Conservation (phyloP, 768 basidiomycete species). For the Trametes cingulata region DNA sequence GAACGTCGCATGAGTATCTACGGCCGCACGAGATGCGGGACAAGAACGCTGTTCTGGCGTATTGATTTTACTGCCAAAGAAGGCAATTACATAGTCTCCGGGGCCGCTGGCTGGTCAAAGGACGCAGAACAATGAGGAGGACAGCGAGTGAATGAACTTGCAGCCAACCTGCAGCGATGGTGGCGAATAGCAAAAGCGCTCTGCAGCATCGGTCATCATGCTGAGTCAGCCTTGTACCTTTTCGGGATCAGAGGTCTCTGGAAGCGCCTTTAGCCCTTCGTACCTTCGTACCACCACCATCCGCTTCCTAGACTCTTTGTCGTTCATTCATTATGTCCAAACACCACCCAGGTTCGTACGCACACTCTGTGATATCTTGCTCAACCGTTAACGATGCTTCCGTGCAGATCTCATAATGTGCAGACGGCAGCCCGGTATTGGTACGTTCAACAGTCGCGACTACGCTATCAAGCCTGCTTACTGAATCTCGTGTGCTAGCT, state of each 20-base stretch:
- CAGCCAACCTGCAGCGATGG: too few relatives aligned
- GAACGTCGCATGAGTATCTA: too few relatives aligned
- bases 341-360: slow-evolving; percentile 35
- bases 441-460: slow-evolving; percentile 43
- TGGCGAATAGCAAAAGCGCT: too few relatives aligned
- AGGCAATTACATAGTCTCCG: too few relatives aligned
- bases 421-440: slow-evolving; percentile 95
- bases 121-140: too few relatives aligned
- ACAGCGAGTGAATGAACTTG: too few relatives aligned
- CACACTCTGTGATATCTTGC: background rate
- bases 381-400: background rate
- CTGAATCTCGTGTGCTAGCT: slow-evolving; percentile 47
- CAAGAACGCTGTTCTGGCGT: too few relatives aligned
- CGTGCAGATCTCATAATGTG: slow-evolving; percentile 94
- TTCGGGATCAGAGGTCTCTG: background rate
- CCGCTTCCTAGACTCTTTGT: background rate
- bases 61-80: too few relatives aligned
- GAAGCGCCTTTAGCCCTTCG: background rate
- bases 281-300: slow-evolving; percentile 13
- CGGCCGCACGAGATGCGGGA: too few relatives aligned
- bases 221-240: background rate
- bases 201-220: background rate
- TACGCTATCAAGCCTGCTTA: slow-evolving; percentile 12
- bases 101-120: too few relatives aligned
- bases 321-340: slow-evolving; percentile 33